Base-by-base conservation (phyloP, 257 asterid genomes). In the Orobanche coerulescens region DNA sequence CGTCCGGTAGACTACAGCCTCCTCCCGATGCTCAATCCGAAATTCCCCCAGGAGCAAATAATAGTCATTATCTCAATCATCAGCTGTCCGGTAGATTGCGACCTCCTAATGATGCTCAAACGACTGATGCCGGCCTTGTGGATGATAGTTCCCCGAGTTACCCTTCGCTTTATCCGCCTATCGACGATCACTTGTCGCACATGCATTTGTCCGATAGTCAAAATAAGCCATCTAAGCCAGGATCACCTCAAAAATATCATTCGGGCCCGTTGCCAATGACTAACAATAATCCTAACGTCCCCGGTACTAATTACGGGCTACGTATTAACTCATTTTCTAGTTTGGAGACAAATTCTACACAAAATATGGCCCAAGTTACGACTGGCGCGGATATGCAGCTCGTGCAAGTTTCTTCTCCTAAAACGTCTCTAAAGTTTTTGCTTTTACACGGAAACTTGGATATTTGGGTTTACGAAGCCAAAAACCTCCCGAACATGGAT, bases 401-500 rank as follows among this genome's bases (percentile, higher is more conserved):
- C 60, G 84, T 81, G 74, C 84, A 79, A 12, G 65, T 78, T 55
- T 51, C 84, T 3, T 70, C 96, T 34, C 58, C 84, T 10, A 82
- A 74, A 71, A 69, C 74, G 4, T 85, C 96, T 62, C 59, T 78
- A 69, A 93, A 78, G 76, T 78, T 83, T 62, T 61, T 90, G 71
- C 94, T 87, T 42, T 74, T 93, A 39, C 99, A 93, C 13, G 97
- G 99, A 22, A 80, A 89, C 77, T 81, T 93, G 72, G 97, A 93
- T 60, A 78, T 93, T 39, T 87, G 88, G 90, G 81, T 93, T 15
- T 58, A 70, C 36, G 95, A 86, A 63, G 99, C 99, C 1, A 93
- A 89, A 63, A 87, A 93, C 75, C 97, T 93, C 58, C 99, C 99
- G 16, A 93, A 93, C 80, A 89, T 93, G 99, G 99, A 89, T 70